A percentile compares a stretch with the other conserved stretches of the same genome.
Conservation (phyloP, 2,329 filamentous ascomycete genomes). For the Didymosphaeria variabile region DNA sequence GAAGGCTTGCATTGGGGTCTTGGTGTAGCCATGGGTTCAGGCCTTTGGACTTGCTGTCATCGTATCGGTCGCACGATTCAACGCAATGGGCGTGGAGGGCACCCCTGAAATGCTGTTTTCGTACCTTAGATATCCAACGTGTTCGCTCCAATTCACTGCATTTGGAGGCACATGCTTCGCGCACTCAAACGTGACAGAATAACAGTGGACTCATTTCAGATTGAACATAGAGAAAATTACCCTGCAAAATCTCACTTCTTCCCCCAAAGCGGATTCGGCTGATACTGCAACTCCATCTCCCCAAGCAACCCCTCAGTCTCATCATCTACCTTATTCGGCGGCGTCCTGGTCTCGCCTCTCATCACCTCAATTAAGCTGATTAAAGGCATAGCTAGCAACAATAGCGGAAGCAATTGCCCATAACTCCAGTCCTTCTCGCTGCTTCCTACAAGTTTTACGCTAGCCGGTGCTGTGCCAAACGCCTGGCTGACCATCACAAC, state of each 20-base stretch:
- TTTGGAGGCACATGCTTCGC: too few species aligned
- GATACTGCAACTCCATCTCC: slow-evolving; percentile 57
- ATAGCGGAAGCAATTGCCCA: slow-evolving; percentile 67
- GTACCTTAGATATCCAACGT: too few species aligned
- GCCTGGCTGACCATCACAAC: slow-evolving; percentile 68
- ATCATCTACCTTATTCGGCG: slow-evolving; percentile 54
- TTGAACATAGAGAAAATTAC: too few species aligned
- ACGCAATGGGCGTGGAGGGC: too few species aligned
- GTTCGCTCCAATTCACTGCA: too few species aligned
- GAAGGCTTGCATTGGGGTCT: too few species aligned
- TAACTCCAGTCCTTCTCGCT: slow-evolving; percentile 70
- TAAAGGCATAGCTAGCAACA: slow-evolving; percentile 68
- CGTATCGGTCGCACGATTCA: too few species aligned
- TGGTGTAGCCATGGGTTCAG: too few species aligned
- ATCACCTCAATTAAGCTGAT: slow-evolving; percentile 69
- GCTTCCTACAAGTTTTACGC: slow-evolving; percentile 59
- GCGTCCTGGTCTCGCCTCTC: slow-evolving; percentile 59
- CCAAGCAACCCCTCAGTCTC: slow-evolving; percentile 38
- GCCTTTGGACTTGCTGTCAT: too few species aligned
- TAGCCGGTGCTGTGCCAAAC: slow-evolving; percentile 61
- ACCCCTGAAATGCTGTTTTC: too few species aligned
- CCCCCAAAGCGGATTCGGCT: slow-evolving; percentile 58
- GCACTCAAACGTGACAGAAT: too few species aligned
- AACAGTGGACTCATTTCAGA: too few species aligned
- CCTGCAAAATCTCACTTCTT: slow-evolving; percentile 8